Conservation (phyloP, 1,284 basidiomycete genomes). For the Tremellales sp. region DNA sequence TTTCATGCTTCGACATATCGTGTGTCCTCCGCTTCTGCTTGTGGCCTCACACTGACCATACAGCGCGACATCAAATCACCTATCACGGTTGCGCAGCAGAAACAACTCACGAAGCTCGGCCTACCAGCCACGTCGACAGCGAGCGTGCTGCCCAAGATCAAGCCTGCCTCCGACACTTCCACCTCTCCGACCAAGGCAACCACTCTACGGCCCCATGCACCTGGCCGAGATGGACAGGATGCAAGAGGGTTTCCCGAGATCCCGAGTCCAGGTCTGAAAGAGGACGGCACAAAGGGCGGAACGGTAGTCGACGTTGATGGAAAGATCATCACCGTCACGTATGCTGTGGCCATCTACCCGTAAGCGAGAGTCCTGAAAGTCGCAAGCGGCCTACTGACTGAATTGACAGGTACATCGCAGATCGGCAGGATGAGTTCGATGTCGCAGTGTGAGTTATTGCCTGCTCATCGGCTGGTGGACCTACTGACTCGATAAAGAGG, state of each 20-base stretch:
- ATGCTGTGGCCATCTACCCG: slow-evolving; percentile 53
- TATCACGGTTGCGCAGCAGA: slow-evolving; percentile 88
- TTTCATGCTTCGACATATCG: slow-evolving; percentile 98
- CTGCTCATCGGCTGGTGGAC: background rate
- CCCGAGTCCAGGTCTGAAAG: slow-evolving; percentile 39
- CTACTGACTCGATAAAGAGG: slow-evolving; percentile 54
- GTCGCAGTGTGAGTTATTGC: slow-evolving; percentile 74
- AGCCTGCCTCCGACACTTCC: slow-evolving; percentile 24
- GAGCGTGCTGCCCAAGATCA: slow-evolving; percentile 32
- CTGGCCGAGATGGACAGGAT: slow-evolving; percentile 22
- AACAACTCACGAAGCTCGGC: slow-evolving; percentile 61
- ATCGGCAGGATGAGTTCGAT: slow-evolving; percentile 96
- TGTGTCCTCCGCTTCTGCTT: slow-evolving; percentile 42
- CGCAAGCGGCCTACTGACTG: background rate
- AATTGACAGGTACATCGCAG: slow-evolving; percentile 82
- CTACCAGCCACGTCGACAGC: slow-evolving; percentile 27
- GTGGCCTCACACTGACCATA: slow-evolving; percentile 19
- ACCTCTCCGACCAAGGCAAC: slow-evolving; percentile 32
- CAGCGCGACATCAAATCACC: slow-evolving; percentile 85
- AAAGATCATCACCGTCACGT: slow-evolving; percentile 42
- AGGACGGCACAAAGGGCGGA: slow-evolving; percentile 9
- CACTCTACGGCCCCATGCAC: slow-evolving; percentile 8
- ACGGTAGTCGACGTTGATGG: slow-evolving; percentile 40
- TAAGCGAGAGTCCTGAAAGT: too few relatives aligned
- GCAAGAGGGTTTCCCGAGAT: slow-evolving; percentile 40